These are phyloP conservation scores for Warburgia ugandensis DNA, from an alignment of 164 flowering plant genomes.

Conservation along the genomic window DNA sequence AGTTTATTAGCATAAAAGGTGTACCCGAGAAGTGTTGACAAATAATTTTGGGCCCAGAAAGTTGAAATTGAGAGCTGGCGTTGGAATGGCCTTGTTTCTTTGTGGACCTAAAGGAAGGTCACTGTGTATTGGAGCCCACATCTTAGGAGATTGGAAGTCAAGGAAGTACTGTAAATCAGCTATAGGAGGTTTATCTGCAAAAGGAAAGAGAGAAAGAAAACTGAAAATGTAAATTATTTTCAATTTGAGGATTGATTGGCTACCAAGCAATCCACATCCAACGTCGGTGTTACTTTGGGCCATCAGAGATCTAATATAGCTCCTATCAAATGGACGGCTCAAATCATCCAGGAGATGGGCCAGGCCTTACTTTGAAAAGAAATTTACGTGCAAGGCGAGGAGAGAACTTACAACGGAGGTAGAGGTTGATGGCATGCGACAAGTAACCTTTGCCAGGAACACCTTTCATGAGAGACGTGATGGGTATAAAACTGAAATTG, in stretches of 20 bases:
- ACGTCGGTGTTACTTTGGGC: too few species aligned
- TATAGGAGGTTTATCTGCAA: slow-evolving; percentile 73
- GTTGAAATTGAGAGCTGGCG: slow-evolving; percentile 44
- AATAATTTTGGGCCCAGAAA: slow-evolving; percentile 70
- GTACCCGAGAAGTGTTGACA: slow-evolving; percentile 63
- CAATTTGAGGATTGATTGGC: too few species aligned
- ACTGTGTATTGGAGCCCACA: slow-evolving; percentile 73
- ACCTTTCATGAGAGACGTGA: slow-evolving; percentile 70
- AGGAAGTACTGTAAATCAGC: slow-evolving; percentile 56
- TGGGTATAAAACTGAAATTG: slow-evolving; percentile 63
- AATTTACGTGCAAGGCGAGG: background rate
- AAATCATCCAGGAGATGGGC: too few species aligned
- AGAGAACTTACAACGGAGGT: slow-evolving; percentile 37
- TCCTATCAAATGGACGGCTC: too few species aligned
- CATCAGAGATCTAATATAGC: too few species aligned
- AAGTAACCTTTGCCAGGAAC: slow-evolving; percentile 73
- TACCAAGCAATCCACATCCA: too few species aligned
- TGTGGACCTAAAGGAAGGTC: slow-evolving; percentile 54
- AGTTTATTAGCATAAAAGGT: background rate
- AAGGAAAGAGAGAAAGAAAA: background rate
- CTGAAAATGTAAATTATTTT: too few species aligned
- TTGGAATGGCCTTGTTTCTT: slow-evolving; percentile 23
- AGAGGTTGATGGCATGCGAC: slow-evolving; percentile 82
- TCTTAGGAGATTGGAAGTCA: slow-evolving; percentile 54
- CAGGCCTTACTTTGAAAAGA: background rate